Percentiles rank a stretch among this genome's conserved stretches.
Conservation (phyloP, 768 basidiomycete genomes). For the Naematelia encephala region DNA sequence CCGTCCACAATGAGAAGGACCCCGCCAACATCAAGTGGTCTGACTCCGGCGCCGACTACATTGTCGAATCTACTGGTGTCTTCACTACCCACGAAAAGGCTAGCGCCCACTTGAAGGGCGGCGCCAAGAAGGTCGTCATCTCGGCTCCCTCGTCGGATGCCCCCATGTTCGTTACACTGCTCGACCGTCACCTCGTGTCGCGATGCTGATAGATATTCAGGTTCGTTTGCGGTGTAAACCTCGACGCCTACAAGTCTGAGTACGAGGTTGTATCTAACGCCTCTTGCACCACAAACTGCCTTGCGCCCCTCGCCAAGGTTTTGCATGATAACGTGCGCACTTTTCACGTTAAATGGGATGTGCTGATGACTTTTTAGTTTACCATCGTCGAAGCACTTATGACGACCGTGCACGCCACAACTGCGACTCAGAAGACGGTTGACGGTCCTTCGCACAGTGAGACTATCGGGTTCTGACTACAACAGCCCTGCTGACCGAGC, state of each 20-base stretch:
- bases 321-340: slow-evolving; percentile 73
- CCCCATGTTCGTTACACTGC: slow-evolving; percentile 47
- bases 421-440: slow-evolving; percentile 68
- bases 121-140: slow-evolving; percentile 99
- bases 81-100: slow-evolving; percentile 97
- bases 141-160: slow-evolving; percentile 76
- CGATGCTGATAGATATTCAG: too few relatives aligned
- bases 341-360: too few relatives aligned
- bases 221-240: slow-evolving; percentile 68
- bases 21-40: slow-evolving; percentile 82
- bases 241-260: slow-evolving; percentile 82
- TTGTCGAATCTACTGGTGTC: slow-evolving; percentile 97
- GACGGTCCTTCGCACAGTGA: slow-evolving; percentile 74
- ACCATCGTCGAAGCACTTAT: slow-evolving; percentile 95
- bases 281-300: slow-evolving; percentile 99
- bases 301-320: slow-evolving; percentile 98
- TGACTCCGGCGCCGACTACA: slow-evolving; percentile 76
- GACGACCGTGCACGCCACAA: slow-evolving; percentile 97
- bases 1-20: slow-evolving; percentile 73
- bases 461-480: not conserved
- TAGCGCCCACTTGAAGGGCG: slow-evolving; percentile 88
- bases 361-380: slow-evolving; percentile 53
- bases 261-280: slow-evolving; percentile 93
- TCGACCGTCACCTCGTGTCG: not conserved
- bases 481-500: slow-evolving; percentile 1